These are phyloP conservation scores for Raphanus raphanistrum DNA, from an alignment of 345 rosid genomes.

Conservation along the genomic window DNA sequence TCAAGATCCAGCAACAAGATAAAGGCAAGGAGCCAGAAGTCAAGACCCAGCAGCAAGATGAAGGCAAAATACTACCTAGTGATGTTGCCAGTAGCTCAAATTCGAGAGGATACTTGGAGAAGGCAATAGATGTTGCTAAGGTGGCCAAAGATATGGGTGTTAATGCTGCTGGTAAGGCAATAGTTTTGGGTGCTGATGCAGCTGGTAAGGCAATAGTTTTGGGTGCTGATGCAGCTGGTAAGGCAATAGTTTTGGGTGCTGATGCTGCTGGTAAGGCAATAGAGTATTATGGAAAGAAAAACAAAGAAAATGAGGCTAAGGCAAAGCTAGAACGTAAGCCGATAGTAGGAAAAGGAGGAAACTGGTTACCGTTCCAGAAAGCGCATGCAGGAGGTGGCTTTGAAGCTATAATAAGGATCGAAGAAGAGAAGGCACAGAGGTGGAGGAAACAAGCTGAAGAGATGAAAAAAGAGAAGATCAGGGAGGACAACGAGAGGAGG, in stretches of 20 bases:
- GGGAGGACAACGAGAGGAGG: neutral
- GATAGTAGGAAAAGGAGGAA: neutral
- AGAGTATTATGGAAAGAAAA: neutral
- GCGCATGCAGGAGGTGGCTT: neutral
- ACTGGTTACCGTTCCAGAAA: neutral
- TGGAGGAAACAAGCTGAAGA: neutral
- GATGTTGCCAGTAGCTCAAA: constrained; percentile 2
- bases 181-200: neutral
- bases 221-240: neutral
- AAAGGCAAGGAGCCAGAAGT: neutral
- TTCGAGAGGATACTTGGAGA: neutral
- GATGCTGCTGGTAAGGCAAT: neutral
- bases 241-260: neutral
- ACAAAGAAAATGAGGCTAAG: neutral
- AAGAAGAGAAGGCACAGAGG: neutral
- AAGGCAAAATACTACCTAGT: neutral
- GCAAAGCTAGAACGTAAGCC: neutral
- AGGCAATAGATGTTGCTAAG: neutral
- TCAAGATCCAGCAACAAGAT: no score
- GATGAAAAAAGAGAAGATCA: neutral
- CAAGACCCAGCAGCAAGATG: neutral
- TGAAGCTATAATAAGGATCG: no score
- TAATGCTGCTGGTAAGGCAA: neutral
- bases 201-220: neutral
- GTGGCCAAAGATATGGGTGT: neutral